Base-by-base conservation (phyloP, 371 early-diverging fungal species). In the Actinomucor elegans region DNA sequence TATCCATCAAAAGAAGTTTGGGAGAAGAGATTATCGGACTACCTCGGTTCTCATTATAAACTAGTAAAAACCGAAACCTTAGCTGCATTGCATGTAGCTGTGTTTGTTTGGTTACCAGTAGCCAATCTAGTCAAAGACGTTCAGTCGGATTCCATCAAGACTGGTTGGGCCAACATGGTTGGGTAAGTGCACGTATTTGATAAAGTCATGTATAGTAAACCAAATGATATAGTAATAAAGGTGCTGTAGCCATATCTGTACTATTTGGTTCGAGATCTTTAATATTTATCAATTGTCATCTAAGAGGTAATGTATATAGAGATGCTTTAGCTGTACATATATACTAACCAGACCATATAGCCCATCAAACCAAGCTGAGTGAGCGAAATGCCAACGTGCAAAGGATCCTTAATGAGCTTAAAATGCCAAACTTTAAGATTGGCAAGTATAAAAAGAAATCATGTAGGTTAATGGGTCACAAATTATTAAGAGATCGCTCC, bases 171-270 rank as follows among this genome's bases (percentile, higher is more conserved):
- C 0, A 68, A 67, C 21, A 69, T 69, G 59, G 49, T 66, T 38
- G 69, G 69, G 71, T 67, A 59, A 64, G 46, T 34, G 38, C 24
- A 42, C 9, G 18, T n/a, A n/a, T n/a, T n/a, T n/a, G n/a, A n/a
- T 27, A 3, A 27, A 5, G 8, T 23, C 14, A 26, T 42, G 4
- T 17, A 10, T 24, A 17, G 17, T 33, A 29, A 21, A 36, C 11
- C 32, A 11, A n/a, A n/a, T n/a, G n/a, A 23, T 29, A 12, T 11
- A 93, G 92, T 4, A 92, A 91, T 61, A 92, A 92, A 58, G 93
- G 93, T 0, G 89, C 85, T 14, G 88, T 93, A 14, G 90, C 87
- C 1, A 64, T 90, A 35, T 77, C 85, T 1, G 57, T 91, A 11
- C 57, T 72, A 27, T 80, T 88, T 46, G 83, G 77, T 14, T 71